Conservation (phyloP, 2,329 filamentous ascomycete species). For the Hypomyces perniciosus region DNA sequence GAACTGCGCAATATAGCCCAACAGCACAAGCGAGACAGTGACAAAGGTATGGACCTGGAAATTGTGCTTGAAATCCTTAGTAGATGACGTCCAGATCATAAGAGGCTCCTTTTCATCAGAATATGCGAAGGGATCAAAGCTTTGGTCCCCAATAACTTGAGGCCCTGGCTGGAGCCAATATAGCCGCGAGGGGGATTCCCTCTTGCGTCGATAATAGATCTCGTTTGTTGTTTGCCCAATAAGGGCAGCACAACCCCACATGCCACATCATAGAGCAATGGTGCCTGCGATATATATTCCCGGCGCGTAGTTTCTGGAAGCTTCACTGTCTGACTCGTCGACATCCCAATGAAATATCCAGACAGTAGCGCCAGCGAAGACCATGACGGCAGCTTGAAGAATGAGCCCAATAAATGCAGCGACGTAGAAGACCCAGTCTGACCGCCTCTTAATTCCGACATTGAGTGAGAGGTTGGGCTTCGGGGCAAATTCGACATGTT, state of each 20-base stretch:
- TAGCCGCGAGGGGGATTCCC: not conserved
- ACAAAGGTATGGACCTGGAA: slow-evolving; percentile 7
- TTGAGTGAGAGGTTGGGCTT: slow-evolving; percentile 15
- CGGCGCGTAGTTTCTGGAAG: slow-evolving; percentile 13
- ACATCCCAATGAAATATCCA: slow-evolving; percentile 14
- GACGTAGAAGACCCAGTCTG: slow-evolving; percentile 7
- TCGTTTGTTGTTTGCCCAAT: slow-evolving; percentile 18
- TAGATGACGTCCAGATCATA: slow-evolving; percentile 11
- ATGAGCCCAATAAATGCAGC: slow-evolving; percentile 12
- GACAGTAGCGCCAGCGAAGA: slow-evolving; percentile 15
- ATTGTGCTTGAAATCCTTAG: slow-evolving; percentile 9
- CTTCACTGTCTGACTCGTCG: not conserved
- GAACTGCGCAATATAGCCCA: slow-evolving; percentile 18
- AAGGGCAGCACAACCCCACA: slow-evolving; percentile 18
- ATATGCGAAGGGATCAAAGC: slow-evolving; percentile 18
- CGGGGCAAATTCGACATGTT: not conserved
- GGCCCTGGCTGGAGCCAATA: slow-evolving; percentile 19
- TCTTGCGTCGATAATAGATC: slow-evolving; percentile 4
- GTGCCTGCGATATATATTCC: slow-evolving; percentile 18
- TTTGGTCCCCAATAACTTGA: slow-evolving; percentile 20
- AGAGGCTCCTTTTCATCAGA: slow-evolving; percentile 9
- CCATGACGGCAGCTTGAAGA: slow-evolving; percentile 14
- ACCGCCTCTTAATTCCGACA: slow-evolving; percentile 11
- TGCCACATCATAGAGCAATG: slow-evolving; percentile 14
- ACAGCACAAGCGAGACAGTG: not conserved